Evolutionary conservation across 2,329 filamentous ascomycete species (phyloP), one percentile per base, ranked within the genome.

Genomic region (Coccinonectria pachysandricola): DNA sequence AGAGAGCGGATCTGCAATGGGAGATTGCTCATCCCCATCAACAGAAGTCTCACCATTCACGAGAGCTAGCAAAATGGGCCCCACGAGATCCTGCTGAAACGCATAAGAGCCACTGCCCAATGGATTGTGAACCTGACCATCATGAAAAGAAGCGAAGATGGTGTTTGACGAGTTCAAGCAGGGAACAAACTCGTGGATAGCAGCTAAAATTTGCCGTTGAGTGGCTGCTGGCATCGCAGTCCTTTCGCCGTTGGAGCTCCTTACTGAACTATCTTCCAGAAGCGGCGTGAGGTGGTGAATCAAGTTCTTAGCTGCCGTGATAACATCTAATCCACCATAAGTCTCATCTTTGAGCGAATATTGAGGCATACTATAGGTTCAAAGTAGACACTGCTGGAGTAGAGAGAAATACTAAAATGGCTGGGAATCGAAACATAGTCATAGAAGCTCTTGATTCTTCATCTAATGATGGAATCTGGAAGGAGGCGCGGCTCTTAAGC

Each of bases 101-200:
- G 29, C 21, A 12, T 31, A 31, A 15, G 29, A 17, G 12, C 11
- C 24, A 24, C 20, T 17, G 22, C 12, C 29, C 21, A 19, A 24
- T 14, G 24, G 24, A 11, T 31, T 8, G 15, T 31, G 29, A 11
- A 31, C 29, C n/a, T 31, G 29, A 7, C 24, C 29, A 15, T 31
- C 29, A 18, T 31, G 29, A 13, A 31, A 31, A 18, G 29, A 16
- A 16, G 29, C 29, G 19, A 31, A 31, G 10, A 28, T 19, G 8
- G 26, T 8, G 16, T 17, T 19, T 12, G 13, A 12, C 4, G 26
- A 15, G 9, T 3, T 12, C 13, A 28, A 21, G 4, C 19, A 22
- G 14, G 26, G 20, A 12, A 28, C 19, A 11, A 28, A 21, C 9
- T 14, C 26, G 8, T 23, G 13, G 19, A 28, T 23, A 10, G 26